These are phyloP conservation scores for Ceratorhiza oryzae-sativae DNA, from an alignment of 1,284 basidiomycete genomes.

Conservation along the genomic window DNA sequence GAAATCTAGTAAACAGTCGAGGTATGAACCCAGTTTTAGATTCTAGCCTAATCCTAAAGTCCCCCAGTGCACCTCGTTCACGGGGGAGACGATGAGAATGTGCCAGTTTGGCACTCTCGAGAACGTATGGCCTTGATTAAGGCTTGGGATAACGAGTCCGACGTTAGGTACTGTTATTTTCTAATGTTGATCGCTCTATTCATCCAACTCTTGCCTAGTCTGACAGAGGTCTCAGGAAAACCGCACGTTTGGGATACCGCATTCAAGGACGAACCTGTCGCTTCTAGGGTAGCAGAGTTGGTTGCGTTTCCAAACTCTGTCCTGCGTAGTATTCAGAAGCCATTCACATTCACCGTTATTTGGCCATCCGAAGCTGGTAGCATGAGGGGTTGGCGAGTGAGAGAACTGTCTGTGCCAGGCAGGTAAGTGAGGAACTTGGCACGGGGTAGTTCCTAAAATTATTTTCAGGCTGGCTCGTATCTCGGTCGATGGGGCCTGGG, in stretches of 20 bases:
- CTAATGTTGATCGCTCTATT: not conserved
- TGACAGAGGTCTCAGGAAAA: constrained; percentile 41
- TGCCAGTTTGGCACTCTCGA: constrained; percentile 42
- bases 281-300: constrained; percentile 23
- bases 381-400: constrained; percentile 41
- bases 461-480: constrained; percentile 27
- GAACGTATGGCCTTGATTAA: constrained; percentile 40
- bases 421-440: constrained; percentile 18
- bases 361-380: constrained; percentile 43
- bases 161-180: constrained; percentile 34
- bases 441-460: not conserved
- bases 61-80: constrained; percentile 39
- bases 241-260: constrained; percentile 41
- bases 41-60: not conserved
- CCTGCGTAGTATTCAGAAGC: not conserved
- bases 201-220: not conserved
- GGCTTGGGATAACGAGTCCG: constrained; percentile 23
- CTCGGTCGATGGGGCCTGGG: not conserved
- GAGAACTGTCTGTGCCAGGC: constrained; percentile 36
- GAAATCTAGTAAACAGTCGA: constrained; percentile 38
- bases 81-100: constrained; percentile 42
- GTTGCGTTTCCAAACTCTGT: not conserved
- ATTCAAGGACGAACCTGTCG: constrained; percentile 37
- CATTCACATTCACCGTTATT: constrained; percentile 41
- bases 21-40: not conserved